Base-by-base conservation (phyloP, 2,329 filamentous ascomycete genomes). In the Aspergillus sp. region DNA sequence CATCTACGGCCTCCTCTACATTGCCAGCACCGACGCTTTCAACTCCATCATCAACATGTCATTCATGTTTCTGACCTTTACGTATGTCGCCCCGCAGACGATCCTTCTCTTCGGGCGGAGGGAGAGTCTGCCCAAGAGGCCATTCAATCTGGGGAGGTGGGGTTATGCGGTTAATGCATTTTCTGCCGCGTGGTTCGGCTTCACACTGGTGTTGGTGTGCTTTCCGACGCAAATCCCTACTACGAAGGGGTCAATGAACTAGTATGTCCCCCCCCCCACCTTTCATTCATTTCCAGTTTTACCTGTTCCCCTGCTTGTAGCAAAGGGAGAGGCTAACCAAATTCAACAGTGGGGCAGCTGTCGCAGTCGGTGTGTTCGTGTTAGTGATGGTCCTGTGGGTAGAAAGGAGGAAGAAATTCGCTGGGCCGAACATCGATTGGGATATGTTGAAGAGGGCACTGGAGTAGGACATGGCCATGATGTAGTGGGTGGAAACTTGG, bases 201-300 rank as follows among this genome's bases (percentile, higher is more conserved):
- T 83, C 6, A 77, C 77, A 0, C 75, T 80, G 39, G 60, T 81
- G 1, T 80, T 83, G 46, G 80, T 80, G 63, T 79, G 73, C 0
- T 80, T 83, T 39, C 81, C 80, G 0, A 72, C 71, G 1, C 57
- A 66, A 0, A 69, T 77, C 65, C 81, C 79, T 0, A 76, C 80
- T 0, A 78, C 76, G 1, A 58, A 73, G 0, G 70, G 77, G 39
- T 79, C 75, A 16, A 82, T 83, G 78, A 83, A 82, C 49, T 82
- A 82, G 56, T 57, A 49, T 24, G 56, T 54, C 12, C 9, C n/a
- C 18, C 12, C 10, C n/a, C n/a, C 29, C n/a, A n/a, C n/a, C n/a
- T 52, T 14, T 7, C 24, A 6, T 57, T 74, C 75, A 20, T 10
- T 22, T 22, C 22, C 22, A 22, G 2, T 3, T 22, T 22, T 3